Conservation (phyloP, 75 land plant genomes). For the Sequoiadendron giganteum region DNA sequence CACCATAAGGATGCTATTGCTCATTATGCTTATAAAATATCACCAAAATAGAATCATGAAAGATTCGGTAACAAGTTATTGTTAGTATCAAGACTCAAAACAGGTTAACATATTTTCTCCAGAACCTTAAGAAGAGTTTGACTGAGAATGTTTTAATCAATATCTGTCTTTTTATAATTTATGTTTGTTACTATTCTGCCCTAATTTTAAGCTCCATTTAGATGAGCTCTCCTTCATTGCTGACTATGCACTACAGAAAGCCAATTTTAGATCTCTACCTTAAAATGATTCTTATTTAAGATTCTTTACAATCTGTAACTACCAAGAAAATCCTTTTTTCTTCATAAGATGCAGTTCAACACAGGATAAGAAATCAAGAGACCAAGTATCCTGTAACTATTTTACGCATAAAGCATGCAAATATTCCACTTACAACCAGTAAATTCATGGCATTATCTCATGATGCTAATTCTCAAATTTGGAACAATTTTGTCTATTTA, state of each 20-base stretch:
- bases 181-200: background rate
- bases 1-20: background rate
- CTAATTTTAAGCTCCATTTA: background rate
- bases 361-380: background rate
- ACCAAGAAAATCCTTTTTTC: no score
- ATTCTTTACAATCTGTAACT: background rate
- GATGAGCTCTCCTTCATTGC: background rate
- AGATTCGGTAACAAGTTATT: no score
- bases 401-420: no score
- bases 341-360: no score
- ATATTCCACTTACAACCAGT: no score
- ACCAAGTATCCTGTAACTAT: background rate
- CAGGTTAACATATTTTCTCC: background rate
- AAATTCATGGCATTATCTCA: no score
- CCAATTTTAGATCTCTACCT: background rate
- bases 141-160: background rate
- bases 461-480: no score
- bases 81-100: background rate
- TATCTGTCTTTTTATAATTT: no score
- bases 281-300: background rate
- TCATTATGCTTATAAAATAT: background rate
- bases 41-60: background rate
- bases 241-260: background rate
- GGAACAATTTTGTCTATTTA: no score
- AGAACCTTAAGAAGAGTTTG: background rate